These are phyloP conservation scores for Austropuccinia psidii DNA, from an alignment of 1,284 basidiomycete genomes.

Conservation along the genomic window DNA sequence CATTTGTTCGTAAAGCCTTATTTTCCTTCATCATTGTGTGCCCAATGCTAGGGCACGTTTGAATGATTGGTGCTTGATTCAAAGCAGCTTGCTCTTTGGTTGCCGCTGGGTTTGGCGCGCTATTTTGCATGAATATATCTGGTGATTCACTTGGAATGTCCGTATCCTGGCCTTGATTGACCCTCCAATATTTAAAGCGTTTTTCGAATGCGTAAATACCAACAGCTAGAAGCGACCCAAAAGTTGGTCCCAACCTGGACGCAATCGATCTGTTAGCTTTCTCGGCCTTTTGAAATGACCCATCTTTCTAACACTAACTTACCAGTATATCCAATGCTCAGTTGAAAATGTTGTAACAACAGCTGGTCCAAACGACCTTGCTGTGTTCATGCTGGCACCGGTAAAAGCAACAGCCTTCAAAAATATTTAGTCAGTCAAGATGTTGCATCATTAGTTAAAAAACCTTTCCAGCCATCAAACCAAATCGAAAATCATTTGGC, in stretches of 20 bases:
- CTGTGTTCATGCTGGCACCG: constrained; percentile 36
- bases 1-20: too few relatives aligned
- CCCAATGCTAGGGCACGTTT: background rate
- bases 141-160: constrained; percentile 34
- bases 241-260: constrained; percentile 27
- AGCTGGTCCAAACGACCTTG: constrained; percentile 32
- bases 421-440: background rate
- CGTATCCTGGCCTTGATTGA: constrained; percentile 33
- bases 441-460: background rate
- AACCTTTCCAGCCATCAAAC: background rate
- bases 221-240: constrained; percentile 27
- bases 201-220: constrained; percentile 27
- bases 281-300: background rate
- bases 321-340: constrained; percentile 36
- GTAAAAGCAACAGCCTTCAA: constrained; percentile 26
- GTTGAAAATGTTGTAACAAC: constrained; percentile 29
- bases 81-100: too few relatives aligned
- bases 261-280: background rate
- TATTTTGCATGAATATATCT: constrained; percentile 13
- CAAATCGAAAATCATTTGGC: background rate
- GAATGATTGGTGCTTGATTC: background rate
- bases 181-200: constrained; percentile 32
- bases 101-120: too few relatives aligned
- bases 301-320: background rate
- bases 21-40: background rate